These are phyloP conservation scores for Suhomyces chickasaworum DNA, from an alignment of 1,139 yeast species.

Conservation along the genomic window DNA sequence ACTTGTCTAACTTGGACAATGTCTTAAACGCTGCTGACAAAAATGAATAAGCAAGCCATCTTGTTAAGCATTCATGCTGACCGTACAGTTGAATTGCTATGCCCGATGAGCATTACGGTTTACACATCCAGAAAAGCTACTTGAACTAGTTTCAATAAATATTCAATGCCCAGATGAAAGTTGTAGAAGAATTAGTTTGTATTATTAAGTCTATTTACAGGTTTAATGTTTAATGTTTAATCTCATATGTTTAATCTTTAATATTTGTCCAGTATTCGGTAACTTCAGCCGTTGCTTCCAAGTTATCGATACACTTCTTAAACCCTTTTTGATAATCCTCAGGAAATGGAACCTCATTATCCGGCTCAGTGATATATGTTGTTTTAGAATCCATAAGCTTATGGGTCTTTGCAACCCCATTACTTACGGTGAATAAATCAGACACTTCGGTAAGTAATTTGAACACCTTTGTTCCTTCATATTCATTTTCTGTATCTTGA, in stretches of 20 bases:
- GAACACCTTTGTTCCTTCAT: conserved; percentile 42
- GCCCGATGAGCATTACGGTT: conserved; percentile 8
- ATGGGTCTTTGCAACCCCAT: conserved; percentile 53
- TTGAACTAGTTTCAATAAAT: conserved; percentile 6
- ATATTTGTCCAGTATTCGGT: conserved; percentile 71
- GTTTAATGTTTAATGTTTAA: conserved; percentile 36
- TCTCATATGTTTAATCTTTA: conserved; percentile 29
- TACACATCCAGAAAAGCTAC: conserved; percentile 1
- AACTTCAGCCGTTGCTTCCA: conserved; percentile 81
- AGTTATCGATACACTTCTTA: conserved; percentile 57
- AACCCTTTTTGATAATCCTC: conserved; percentile 54
- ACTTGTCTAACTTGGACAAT: conserved; percentile 56
- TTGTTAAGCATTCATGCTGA: conserved; percentile 1
- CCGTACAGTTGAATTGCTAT: conserved; percentile 1
- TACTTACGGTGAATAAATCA: conserved; percentile 63
- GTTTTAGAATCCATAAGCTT: conserved; percentile 71
- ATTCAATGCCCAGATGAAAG: neutral
- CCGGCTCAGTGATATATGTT: conserved; percentile 65
- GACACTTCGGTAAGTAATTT: conserved; percentile 58
- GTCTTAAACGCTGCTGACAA: conserved; percentile 52
- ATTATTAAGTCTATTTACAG: conserved; percentile 1
- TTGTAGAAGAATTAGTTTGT: neutral
- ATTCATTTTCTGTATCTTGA: conserved; percentile 43
- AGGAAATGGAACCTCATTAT: conserved; percentile 56
- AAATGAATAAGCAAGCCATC: conserved; percentile 18